A percentile compares a stretch with the other conserved stretches of the same genome.
Conservation (phyloP, 1,139 yeast genomes). For the Pichia terricola region DNA sequence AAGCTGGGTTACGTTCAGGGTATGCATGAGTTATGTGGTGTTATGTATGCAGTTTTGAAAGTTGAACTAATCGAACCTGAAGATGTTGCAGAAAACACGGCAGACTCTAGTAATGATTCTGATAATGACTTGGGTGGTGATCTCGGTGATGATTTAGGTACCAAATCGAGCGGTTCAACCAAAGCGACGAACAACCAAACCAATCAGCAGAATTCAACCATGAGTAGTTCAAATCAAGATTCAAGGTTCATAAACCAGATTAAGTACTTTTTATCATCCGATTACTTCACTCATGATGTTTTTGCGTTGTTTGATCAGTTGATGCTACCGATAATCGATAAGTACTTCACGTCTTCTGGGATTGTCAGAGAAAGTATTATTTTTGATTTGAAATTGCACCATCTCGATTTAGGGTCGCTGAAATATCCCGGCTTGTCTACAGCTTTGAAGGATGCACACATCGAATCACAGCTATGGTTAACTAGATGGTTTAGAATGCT, state of each 20-base stretch:
- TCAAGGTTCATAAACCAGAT: slow-evolving; percentile 12
- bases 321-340: slow-evolving; percentile 31
- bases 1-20: slow-evolving; percentile 54
- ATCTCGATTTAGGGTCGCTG: slow-evolving; percentile 26
- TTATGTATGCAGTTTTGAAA: slow-evolving; percentile 34
- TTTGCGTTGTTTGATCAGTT: slow-evolving; percentile 38
- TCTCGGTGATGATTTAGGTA: slow-evolving; percentile 1
- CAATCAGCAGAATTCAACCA: background rate
- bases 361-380: slow-evolving; percentile 28
- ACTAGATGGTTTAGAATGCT: slow-evolving; percentile 54
- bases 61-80: slow-evolving; percentile 6
- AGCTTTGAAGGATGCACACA: slow-evolving; percentile 25
- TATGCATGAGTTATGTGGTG: slow-evolving; percentile 57
- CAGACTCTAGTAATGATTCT: slow-evolving; percentile 11
- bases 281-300: slow-evolving; percentile 36
- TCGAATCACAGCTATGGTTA: slow-evolving; percentile 60
- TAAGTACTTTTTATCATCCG: slow-evolving; percentile 30
- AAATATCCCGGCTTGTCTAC: slow-evolving; percentile 36
- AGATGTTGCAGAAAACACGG: slow-evolving; percentile 11
- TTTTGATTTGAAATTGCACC: slow-evolving; percentile 38
- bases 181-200: background rate
- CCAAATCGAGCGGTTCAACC: too few species aligned
- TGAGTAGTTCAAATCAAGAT: slow-evolving; percentile 6
- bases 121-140: slow-evolving; percentile 7
- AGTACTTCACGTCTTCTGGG: slow-evolving; percentile 29